These are phyloP conservation scores for Brassica rapa DNA, from an alignment of 345 rosid species.

Conservation along the genomic window DNA sequence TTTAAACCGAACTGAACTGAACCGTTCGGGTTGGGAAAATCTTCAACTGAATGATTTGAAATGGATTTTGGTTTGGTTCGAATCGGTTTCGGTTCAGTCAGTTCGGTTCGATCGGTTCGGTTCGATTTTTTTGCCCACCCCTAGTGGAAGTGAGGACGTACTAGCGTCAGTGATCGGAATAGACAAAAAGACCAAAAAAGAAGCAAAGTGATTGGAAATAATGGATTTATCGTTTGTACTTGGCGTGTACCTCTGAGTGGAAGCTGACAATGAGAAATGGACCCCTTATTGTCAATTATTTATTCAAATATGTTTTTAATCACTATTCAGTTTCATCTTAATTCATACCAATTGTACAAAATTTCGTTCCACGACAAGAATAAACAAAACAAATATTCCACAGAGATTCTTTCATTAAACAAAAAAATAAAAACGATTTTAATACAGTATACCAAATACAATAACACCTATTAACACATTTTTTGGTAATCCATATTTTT, in stretches of 20 bases:
- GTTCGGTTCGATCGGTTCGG: too few species aligned
- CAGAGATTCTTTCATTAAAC: neutral
- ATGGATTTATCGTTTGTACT: conserved; percentile 47
- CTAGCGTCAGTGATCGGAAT: conserved; percentile 28
- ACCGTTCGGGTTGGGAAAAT: too few species aligned
- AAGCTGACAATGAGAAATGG: conserved; percentile 44
- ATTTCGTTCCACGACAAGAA: conserved; percentile 21
- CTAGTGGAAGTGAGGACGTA: conserved; percentile 34
- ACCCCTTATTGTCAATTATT: conserved; percentile 30
- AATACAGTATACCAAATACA: neutral
- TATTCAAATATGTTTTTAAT: conserved; percentile 22
- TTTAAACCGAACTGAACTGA: too few species aligned
- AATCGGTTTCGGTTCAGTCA: too few species aligned
- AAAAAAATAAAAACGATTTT: too few species aligned
- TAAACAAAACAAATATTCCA: conserved; percentile 34
- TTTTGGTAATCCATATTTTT: neutral
- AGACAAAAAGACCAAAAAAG: conserved; percentile 8
- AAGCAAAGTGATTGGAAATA: conserved; percentile 30
- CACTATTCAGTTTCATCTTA: conserved; percentile 13
- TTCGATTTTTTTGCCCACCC: too few species aligned
- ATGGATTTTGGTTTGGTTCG: too few species aligned
- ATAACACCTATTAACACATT: neutral
- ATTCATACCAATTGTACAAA: conserved; percentile 18
- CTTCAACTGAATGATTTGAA: too few species aligned
- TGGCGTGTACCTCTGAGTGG: conserved; percentile 57